Base-by-base conservation (phyloP, 2,329 filamentous ascomycete species). In the Colletotrichum coccodes region DNA sequence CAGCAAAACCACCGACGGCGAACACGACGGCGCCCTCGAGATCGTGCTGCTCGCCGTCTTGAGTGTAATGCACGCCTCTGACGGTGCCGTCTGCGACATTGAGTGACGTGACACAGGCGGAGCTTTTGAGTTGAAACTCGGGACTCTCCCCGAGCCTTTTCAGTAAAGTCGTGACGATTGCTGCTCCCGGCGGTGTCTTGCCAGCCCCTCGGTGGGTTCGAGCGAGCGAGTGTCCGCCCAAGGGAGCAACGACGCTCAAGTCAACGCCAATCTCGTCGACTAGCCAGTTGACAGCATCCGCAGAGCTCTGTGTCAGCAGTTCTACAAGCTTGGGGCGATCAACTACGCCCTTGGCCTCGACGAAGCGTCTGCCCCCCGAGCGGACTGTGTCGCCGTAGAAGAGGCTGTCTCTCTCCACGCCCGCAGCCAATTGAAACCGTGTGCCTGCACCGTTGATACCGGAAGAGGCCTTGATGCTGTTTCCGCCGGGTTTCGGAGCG, bases 381-480 rank as follows among this genome's bases (percentile, higher is more conserved):
- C 78, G 80, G 8, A 89, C 72, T 0, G 89, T 90, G 76, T 91
- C 89, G 30, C 80, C 75, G 71, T 83, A 86, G 72, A 90, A 91
- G 0, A 78, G 72, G 1, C 78, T 75, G 49, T 84, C 81, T 26
- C 74, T 71, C 26, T 76, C 71, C 49, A 80, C 73, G n/a, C 79
- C 74, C 46, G 74, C 60, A 3, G 74, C 77, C 12, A 77, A 76
- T 74, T 92, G 90, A 70, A 87, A 90, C 4, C 80, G 81, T 0
- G 89, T 91, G 0, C 84, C 83, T 0, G 88, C 88, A 7, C 88
- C 89, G 71, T 90, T 91, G 76, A 91, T 91, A 0, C 89, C 89
- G 0, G 89, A 91, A 0, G 89, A 91, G 0, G 89, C 89, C 77
- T 91, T 91, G 77, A 91, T 90, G 73, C 84, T 88, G 73, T 91